phyloP scores from a whole-genome alignment of 2,329 filamentous ascomycete genomes.

The Malbranchea zuffiana region DNA sequence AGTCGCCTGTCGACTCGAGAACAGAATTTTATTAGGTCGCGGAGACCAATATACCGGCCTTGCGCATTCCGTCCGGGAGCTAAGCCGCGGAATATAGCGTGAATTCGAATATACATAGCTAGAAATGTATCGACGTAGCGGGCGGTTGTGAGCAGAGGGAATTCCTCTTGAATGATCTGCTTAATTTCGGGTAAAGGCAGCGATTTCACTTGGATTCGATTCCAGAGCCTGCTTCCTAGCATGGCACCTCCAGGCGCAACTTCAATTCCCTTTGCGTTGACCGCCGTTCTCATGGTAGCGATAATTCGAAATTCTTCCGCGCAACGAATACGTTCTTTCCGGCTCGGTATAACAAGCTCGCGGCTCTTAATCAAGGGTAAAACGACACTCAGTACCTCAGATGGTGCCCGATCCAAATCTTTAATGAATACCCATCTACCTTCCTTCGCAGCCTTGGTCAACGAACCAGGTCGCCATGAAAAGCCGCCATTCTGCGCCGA shows the following conservation, averaged over 20 bases:
- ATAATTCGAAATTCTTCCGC: conserved; percentile 80
- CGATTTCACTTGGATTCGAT: conserved; percentile 56
- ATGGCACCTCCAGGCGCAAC: conserved; percentile 57
- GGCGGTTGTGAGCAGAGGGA: conserved; percentile 50
- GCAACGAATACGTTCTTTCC: conserved; percentile 75
- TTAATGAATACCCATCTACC: conserved; percentile 96
- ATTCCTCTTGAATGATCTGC: conserved; percentile 59
- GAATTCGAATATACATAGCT: conserved; percentile 43
- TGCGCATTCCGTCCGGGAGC: conserved; percentile 31
- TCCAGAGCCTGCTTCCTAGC: conserved; percentile 80
- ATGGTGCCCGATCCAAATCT: conserved; percentile 87
- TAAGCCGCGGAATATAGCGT: conserved; percentile 29
- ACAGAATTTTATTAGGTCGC: conserved; percentile 89
- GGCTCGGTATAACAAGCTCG: conserved; percentile 80
- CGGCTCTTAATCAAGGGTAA: conserved; percentile 84
- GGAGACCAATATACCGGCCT: conserved; percentile 51
- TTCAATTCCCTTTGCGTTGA: conserved; percentile 57
- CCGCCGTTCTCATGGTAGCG: conserved; percentile 69
- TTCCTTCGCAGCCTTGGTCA: conserved; percentile 88
- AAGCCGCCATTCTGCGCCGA: conserved; percentile 82
- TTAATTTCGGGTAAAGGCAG: conserved; percentile 60
- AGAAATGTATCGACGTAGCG: conserved; percentile 47
- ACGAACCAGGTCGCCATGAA: conserved; percentile 78
- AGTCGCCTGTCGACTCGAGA: conserved; percentile 61
- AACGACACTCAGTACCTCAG: conserved; percentile 86